phyloP scores from a whole-genome alignment of 2,329 filamentous ascomycete genomes.

The Sclerotinia subarctica region DNA sequence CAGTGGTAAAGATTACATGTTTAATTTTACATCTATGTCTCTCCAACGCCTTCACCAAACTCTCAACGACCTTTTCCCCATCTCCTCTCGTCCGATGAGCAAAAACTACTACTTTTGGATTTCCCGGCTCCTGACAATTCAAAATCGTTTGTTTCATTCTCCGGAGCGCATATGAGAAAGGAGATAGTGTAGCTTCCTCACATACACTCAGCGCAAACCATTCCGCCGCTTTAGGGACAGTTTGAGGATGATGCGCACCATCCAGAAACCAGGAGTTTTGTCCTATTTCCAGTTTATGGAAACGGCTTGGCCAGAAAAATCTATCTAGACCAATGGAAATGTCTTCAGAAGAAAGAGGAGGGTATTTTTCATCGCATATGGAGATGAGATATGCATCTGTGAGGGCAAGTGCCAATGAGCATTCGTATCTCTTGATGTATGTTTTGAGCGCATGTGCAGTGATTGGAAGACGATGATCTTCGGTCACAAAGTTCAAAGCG shows the following conservation, averaged over 20 bases:
- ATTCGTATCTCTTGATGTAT: conserved; percentile 56
- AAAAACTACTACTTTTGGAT: conserved; percentile 25
- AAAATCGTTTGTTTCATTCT: not conserved
- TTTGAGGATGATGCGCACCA: conserved; percentile 55
- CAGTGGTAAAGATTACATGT: conserved; percentile 28
- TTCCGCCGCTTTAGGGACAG: conserved; percentile 71
- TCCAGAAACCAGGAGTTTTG: conserved; percentile 33
- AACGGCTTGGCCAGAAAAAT: conserved; percentile 76
- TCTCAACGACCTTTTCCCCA: conserved; percentile 16
- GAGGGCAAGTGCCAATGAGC: conserved; percentile 48
- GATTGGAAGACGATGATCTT: conserved; percentile 26
- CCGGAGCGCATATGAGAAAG: conserved; percentile 15
- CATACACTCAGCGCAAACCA: conserved; percentile 62
- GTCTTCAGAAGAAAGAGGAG: conserved; percentile 56
- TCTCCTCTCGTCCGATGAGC: conserved; percentile 20
- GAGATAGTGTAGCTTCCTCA: conserved; percentile 37
- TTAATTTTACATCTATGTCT: conserved; percentile 21
- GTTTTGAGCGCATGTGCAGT: conserved; percentile 42
- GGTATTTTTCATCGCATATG: conserved; percentile 39
- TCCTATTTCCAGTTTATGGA: conserved; percentile 55
- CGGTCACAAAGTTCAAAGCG: conserved; percentile 34
- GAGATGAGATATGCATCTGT: conserved; percentile 42
- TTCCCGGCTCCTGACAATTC: not conserved
- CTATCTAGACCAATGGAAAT: conserved; percentile 61
- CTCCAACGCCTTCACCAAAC: conserved; percentile 22